A percentile compares a stretch with the other conserved stretches of the same genome.
Evolutionary conservation across 768 basidiomycete species (phyloP).

Genomic region (Termitomyces sp.): DNA sequence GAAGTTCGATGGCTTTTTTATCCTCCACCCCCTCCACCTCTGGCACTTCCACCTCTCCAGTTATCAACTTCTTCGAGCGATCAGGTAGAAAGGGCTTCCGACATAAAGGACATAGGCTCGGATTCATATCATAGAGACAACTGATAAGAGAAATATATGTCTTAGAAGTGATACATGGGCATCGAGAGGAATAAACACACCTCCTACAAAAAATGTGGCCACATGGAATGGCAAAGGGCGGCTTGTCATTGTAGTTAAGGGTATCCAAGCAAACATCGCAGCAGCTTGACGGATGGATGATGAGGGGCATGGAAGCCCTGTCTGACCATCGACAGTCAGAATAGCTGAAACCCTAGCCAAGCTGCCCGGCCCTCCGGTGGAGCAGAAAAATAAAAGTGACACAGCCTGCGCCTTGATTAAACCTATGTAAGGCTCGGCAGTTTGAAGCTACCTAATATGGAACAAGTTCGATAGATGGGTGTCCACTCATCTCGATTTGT

Average conservation of each 20-base stretch:
- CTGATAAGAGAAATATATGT: not conserved
- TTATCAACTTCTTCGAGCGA: conserved; percentile 19
- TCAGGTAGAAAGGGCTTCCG: conserved; percentile 16
- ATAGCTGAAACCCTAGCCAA: not conserved
- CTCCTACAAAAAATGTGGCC: conserved; percentile 73
- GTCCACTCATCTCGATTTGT: not conserved
- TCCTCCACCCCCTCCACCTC: conserved; percentile 32
- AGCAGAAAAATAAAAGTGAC: not conserved
- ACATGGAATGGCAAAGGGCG: conserved; percentile 71
- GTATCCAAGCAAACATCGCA: conserved; percentile 76
- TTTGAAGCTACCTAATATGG: conserved; percentile 1
- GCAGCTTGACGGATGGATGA: conserved; percentile 65
- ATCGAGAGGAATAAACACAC: conserved; percentile 36
- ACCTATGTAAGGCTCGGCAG: not conserved
- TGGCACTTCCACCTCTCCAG: conserved; percentile 22
- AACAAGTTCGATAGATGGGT: not conserved
- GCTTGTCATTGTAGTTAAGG: conserved; percentile 52
- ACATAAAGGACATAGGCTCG: conserved; percentile 17
- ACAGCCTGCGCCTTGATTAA: not conserved
- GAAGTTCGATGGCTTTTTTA: conserved; percentile 30
- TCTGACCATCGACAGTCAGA: not conserved
- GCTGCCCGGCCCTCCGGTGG: not conserved
- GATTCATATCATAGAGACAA: conserved; percentile 13
- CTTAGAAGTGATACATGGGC: too few species aligned
- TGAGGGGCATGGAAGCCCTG: conserved; percentile 33